Evolutionary conservation across 2,329 filamentous ascomycete species (phyloP).

Genomic region (Aphanoascus verrucosus): DNA sequence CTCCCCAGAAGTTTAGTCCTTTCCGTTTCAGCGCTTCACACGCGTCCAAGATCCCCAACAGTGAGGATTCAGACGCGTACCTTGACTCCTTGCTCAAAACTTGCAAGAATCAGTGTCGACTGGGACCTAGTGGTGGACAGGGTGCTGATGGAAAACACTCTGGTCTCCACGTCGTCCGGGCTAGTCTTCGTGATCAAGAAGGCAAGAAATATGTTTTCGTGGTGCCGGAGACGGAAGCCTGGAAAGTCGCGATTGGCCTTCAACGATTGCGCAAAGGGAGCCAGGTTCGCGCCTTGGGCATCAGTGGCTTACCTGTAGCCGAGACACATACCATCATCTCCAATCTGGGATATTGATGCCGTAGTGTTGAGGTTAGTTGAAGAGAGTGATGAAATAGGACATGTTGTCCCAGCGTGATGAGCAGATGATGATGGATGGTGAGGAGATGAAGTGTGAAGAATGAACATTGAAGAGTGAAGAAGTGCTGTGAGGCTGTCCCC

Average conservation of each 20-base stretch:
- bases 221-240: conserved; percentile 48
- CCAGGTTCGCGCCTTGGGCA: conserved; percentile 45
- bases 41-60: conserved; percentile 44
- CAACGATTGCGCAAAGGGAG: conserved; percentile 46
- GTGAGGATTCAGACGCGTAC: conserved; percentile 57
- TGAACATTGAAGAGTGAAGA: too few relatives aligned
- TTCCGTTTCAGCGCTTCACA: conserved; percentile 40
- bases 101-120: conserved; percentile 55
- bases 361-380: neutral
- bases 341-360: conserved; percentile 28
- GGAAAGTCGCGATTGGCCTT: conserved; percentile 52
- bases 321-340: conserved; percentile 34
- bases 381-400: neutral
- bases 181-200: conserved; percentile 48
- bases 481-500: too few relatives aligned
- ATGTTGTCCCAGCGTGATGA: neutral
- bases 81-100: conserved; percentile 51
- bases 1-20: conserved; percentile 22
- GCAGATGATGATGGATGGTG: neutral
- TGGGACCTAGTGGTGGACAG: conserved; percentile 28
- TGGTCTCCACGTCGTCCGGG: conserved; percentile 47
- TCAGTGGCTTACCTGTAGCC: conserved; percentile 41
- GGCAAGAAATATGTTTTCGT: conserved; percentile 54
- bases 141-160: conserved; percentile 29
- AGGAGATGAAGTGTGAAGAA: too few relatives aligned